Evolutionary conservation across 1,284 basidiomycete genomes (phyloP), one percentile per base, ranked within the genome.

Genomic region (Cryptococcus sp.): DNA sequence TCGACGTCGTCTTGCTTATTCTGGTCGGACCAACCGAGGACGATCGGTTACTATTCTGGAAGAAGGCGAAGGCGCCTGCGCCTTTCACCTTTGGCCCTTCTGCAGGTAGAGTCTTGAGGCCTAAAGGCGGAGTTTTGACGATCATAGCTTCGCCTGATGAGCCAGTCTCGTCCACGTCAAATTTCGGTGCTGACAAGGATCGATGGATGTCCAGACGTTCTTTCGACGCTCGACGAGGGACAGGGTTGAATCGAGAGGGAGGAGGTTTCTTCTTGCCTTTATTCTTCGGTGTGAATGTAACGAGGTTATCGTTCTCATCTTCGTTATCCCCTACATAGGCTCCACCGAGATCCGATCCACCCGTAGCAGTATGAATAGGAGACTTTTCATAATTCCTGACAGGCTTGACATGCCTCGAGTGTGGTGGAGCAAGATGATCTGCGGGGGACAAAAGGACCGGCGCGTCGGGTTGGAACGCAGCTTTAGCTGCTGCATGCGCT

Each of bases 211-310:
- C 62, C 11, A 77, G 61, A 17, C 56, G 47, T 48, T 76, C 72
- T 54, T 74, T 74, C 22, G 70, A 72, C 10, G 72, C 57, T 29
- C 75, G 64, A 13, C 75, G 65, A 6, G 72, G 66, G 19, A 76
- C 70, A 16, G 71, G 70, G 41, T 54, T 62, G 60, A 75, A 73
- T 49, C 64, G 61, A n/a, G 72, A 68, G 6, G 78, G 75, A 23
- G 80, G 77, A 6, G 77, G 75, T n/a, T 61, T 73, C 71, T 62
- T 78, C 69, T 81, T 80, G 68, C 84, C 85, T 29, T 56, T 66
- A 46, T 61, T 63, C 29, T 63, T 63, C 13, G 89, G 83, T 43
- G 86, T 80, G 73, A 91, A 88, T 29, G 85, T 88, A 64, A 91
- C 60, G 23, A 77, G 61, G 34, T 65, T 65, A 29, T 72, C 70